A percentile compares a stretch with the other conserved stretches of the same genome.
phyloP scores from a whole-genome alignment of 768 basidiomycete genomes.

The Melanogaster broomeanus region DNA sequence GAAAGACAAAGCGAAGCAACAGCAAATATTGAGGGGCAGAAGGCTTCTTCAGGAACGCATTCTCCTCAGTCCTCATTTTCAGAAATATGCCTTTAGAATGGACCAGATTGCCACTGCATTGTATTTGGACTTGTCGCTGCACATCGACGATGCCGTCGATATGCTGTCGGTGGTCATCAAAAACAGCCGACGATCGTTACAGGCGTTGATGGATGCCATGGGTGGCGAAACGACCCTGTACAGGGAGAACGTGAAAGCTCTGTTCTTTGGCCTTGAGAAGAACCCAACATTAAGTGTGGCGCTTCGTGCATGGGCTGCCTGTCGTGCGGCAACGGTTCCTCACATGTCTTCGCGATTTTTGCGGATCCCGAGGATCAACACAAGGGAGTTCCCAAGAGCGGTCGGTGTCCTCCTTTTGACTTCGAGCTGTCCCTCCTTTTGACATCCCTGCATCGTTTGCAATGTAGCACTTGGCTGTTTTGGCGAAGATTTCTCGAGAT shows the following conservation, averaged over 20 bases:
- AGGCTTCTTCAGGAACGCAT: constrained; percentile 33
- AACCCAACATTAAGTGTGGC: constrained; percentile 27
- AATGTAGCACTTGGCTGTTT: constrained; percentile 41
- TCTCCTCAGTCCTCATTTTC: constrained; percentile 26
- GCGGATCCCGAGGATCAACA: constrained; percentile 20
- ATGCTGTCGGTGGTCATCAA: constrained; percentile 35
- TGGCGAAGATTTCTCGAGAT: constrained; percentile 49
- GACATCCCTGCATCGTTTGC: background rate
- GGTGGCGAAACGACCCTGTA: constrained; percentile 37
- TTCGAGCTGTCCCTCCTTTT: background rate
- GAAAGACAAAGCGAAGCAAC: background rate
- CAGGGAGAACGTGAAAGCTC: constrained; percentile 21
- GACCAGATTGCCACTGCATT: constrained; percentile 45
- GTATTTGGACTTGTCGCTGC: constrained; percentile 38
- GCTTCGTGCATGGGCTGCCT: constrained; percentile 48
- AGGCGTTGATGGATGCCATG: constrained; percentile 37
- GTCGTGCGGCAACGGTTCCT: constrained; percentile 32
- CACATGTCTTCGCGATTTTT: constrained; percentile 17
- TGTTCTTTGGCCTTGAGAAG: constrained; percentile 35
- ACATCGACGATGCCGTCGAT: constrained; percentile 40
- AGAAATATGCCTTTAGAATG: constrained; percentile 47
- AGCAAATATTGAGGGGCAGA: constrained; percentile 9
- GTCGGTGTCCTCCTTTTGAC: constrained; percentile 22
- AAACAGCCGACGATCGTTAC: constrained; percentile 33
- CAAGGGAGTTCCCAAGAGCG: constrained; percentile 25